Conservation (phyloP, 495 filamentous ascomycete genomes). For the Pyrenula massariospora region DNA sequence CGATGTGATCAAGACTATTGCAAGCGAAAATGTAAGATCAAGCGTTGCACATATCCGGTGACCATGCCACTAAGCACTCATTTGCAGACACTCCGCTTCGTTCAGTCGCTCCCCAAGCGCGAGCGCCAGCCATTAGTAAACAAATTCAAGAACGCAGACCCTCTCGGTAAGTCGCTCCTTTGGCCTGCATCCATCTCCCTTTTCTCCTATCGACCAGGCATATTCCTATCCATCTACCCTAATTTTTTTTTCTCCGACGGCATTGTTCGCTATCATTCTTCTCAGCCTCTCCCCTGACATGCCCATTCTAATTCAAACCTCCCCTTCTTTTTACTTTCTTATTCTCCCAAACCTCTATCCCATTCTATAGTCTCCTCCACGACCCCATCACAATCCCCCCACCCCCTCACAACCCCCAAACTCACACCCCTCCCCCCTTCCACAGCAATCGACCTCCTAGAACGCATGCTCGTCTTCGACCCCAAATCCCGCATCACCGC, state of each 20-base stretch:
- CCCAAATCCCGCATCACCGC: slow-evolving; percentile 85
- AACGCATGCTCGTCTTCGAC: slow-evolving; percentile 96
- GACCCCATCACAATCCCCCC: not conserved
- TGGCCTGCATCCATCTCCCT: not conserved
- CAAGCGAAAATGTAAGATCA: slow-evolving; percentile 80
- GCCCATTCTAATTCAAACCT: too few species aligned
- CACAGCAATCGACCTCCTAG: slow-evolving; percentile 81
- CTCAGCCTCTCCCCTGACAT: not conserved
- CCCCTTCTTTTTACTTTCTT: too few species aligned
- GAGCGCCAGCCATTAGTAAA: slow-evolving; percentile 80
- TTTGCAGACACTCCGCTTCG: slow-evolving; percentile 80
- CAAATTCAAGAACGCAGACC: slow-evolving; percentile 94
- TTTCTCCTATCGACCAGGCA: not conserved
- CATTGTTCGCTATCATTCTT: too few species aligned
- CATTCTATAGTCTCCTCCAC: too few species aligned
- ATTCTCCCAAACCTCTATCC: too few species aligned
- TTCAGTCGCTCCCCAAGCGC: slow-evolving; percentile 93
- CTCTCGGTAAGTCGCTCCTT: slow-evolving; percentile 52
- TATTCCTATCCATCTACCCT: slow-evolving; percentile 1
- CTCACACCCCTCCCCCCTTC: not conserved
- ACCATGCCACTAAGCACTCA: slow-evolving; percentile 7
- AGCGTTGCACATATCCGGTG: not conserved
- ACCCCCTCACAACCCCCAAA: not conserved
- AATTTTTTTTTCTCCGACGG: too few species aligned
- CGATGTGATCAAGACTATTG: slow-evolving; percentile 96